Conservation (phyloP, 2,329 filamentous ascomycete genomes). For the Fusarium drepaniforme region DNA sequence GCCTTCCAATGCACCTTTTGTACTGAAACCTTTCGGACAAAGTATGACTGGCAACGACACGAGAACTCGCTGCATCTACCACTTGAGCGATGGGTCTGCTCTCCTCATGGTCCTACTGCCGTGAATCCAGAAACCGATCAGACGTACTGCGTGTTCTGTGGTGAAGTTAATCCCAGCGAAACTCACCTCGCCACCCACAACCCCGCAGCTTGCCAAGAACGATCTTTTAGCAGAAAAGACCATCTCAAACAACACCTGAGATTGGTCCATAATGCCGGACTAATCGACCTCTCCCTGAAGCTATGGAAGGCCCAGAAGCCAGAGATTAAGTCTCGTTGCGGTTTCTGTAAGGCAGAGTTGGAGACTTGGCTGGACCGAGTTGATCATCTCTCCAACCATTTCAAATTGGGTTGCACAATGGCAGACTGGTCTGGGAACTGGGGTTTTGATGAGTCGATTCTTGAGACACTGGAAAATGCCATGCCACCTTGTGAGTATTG, state of each 20-base stretch:
- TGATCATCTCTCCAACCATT: conserved; percentile 56
- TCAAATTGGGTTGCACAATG: conserved; percentile 56
- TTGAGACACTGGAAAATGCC: conserved; percentile 54
- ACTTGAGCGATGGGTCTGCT: conserved; percentile 60
- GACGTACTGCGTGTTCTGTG: conserved; percentile 53
- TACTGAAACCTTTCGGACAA: conserved; percentile 58
- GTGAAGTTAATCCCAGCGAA: conserved; percentile 43
- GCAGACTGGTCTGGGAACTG: conserved; percentile 57
- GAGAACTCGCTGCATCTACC: conserved; percentile 61
- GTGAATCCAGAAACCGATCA: conserved; percentile 49
- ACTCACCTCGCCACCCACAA: conserved; percentile 52
- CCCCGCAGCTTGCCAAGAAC: conserved; percentile 61
- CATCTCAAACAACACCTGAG: conserved; percentile 58
- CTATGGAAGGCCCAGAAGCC: conserved; percentile 53
- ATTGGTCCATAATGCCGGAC: conserved; percentile 57
- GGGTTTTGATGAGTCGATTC: conserved; percentile 54
- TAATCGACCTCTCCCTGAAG: conserved; percentile 19
- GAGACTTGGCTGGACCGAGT: conserved; percentile 51
- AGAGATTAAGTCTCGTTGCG: conserved; percentile 53
- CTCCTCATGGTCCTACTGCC: conserved; percentile 49
- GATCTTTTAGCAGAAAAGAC: conserved; percentile 58
- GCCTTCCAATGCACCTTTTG: conserved; percentile 59
- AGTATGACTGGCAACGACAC: conserved; percentile 62
- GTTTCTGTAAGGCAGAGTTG: conserved; percentile 53
- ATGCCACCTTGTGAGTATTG: conserved; percentile 53